phyloP scores from a whole-genome alignment of 495 filamentous ascomycete genomes.

The Tricharina praecox region DNA sequence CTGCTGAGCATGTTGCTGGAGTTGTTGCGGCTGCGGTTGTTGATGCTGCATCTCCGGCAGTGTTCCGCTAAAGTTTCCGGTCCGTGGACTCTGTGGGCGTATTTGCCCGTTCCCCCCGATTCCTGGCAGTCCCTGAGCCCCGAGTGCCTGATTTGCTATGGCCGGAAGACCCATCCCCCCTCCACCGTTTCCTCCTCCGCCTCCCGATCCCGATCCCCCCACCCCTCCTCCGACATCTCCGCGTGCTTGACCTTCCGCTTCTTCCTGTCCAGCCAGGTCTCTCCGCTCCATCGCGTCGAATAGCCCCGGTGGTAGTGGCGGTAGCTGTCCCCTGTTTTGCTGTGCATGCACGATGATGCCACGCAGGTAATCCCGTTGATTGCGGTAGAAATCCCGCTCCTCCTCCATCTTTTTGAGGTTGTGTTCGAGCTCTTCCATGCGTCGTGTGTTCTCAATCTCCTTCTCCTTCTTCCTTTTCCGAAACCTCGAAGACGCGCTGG shows the following conservation, averaged over 20 bases:
- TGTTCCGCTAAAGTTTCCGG: neutral
- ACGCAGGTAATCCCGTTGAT: slow-evolving; percentile 32
- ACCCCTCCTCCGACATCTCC: no score
- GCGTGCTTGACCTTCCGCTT: no score
- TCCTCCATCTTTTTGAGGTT: slow-evolving; percentile 44
- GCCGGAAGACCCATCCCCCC: no score
- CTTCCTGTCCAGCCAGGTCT: neutral
- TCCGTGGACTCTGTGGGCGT: neutral
- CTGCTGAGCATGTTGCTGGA: neutral
- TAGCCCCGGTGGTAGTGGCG: neutral
- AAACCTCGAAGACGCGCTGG: slow-evolving; percentile 79
- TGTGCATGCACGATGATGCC: neutral
- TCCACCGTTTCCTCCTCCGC: no score
- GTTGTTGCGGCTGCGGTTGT: neutral
- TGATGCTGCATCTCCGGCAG: neutral
- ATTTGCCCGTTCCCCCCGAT: neutral
- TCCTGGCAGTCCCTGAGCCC: no score
- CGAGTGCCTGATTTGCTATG: no score
- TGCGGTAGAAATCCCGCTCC: slow-evolving; percentile 31
- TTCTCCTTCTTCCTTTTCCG: slow-evolving; percentile 77
- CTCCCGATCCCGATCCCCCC: no score
- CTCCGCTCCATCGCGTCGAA: neutral
- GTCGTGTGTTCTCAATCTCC: slow-evolving; percentile 56
- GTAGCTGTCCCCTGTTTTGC: neutral
- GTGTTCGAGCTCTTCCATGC: slow-evolving; percentile 46